phyloP scores from a whole-genome alignment of 208 protist genomes.

The Acanthamoeba rhysodes region DNA sequence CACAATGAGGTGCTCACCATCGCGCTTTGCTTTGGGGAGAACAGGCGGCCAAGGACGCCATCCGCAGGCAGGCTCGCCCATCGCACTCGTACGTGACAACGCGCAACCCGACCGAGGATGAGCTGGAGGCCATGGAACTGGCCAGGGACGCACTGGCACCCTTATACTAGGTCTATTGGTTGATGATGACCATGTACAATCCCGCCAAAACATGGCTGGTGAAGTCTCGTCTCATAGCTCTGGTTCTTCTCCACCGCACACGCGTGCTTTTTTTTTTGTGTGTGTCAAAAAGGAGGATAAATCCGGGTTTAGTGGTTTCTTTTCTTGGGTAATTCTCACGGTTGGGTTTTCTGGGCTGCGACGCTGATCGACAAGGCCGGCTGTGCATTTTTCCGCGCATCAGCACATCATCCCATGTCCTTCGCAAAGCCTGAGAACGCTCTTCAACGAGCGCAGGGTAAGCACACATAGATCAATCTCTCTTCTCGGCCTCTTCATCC shows the following conservation, averaged over 20 bases:
- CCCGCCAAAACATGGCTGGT: too few species aligned
- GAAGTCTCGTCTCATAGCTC: background rate
- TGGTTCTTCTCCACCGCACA: background rate
- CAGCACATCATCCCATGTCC: background rate
- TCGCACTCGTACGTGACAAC: background rate
- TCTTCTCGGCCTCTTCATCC: background rate
- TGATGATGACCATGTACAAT: background rate
- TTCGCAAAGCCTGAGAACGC: constrained; percentile 76
- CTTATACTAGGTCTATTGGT: background rate
- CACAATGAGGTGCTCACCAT: background rate
- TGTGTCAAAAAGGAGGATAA: background rate
- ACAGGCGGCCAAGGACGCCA: constrained; percentile 11
- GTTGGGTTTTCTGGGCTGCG: background rate
- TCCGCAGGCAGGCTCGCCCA: constrained; percentile 8
- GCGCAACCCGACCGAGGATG: constrained; percentile 13
- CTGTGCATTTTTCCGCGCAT: background rate
- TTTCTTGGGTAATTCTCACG: constrained; percentile 47
- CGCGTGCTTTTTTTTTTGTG: background rate
- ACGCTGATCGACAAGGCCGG: background rate
- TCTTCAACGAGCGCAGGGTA: constrained; percentile 77
- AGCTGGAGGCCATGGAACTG: constrained; percentile 1
- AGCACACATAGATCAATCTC: constrained; percentile 3
- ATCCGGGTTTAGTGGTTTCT: background rate
- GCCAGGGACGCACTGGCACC: background rate
- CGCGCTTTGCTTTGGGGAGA: background rate